These are phyloP conservation scores for Chionographis japonica DNA, from an alignment of 106 monocot species.

Conservation along the genomic window DNA sequence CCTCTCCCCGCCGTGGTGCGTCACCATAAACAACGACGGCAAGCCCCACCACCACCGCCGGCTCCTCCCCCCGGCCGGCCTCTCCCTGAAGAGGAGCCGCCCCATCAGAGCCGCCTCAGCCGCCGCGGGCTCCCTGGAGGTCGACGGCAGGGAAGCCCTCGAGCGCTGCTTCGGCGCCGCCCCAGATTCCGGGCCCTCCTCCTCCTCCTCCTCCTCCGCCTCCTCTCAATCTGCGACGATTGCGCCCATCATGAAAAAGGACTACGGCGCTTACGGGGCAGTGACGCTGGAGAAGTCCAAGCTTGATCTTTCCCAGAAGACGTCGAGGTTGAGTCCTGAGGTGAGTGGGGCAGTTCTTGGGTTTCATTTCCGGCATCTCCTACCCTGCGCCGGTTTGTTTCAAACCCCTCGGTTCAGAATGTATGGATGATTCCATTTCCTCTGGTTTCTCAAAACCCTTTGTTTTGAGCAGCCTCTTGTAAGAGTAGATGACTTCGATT, in stretches of 20 bases:
- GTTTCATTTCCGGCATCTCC: neutral
- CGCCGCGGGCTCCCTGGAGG: conserved; percentile 8
- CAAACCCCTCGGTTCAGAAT: too few species aligned
- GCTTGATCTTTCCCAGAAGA: conserved; percentile 62
- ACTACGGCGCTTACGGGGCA: conserved; percentile 59
- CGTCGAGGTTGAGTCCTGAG: conserved; percentile 60
- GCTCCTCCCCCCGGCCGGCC: neutral
- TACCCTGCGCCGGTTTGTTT: too few species aligned
- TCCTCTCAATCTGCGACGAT: neutral
- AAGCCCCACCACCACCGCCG: neutral
- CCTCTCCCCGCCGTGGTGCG: conserved; percentile 5
- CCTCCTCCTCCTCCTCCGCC: conserved; percentile 18
- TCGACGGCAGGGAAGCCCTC: conserved; percentile 32
- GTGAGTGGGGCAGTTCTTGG: conserved; percentile 13
- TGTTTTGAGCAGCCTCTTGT: too few species aligned
- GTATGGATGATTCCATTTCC: too few species aligned
- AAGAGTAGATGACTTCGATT: too few species aligned
- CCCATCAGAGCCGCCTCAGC: neutral
- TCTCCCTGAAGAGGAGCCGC: neutral
- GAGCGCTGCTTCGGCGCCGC: conserved; percentile 60
- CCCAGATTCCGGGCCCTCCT: conserved; percentile 5
- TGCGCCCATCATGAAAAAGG: conserved; percentile 59
- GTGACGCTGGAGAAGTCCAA: conserved; percentile 89
- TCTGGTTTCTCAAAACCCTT: too few species aligned
- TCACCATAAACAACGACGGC: conserved; percentile 3